Conservation (phyloP, 2,329 filamentous ascomycete genomes). For the Penicillium sp. region DNA sequence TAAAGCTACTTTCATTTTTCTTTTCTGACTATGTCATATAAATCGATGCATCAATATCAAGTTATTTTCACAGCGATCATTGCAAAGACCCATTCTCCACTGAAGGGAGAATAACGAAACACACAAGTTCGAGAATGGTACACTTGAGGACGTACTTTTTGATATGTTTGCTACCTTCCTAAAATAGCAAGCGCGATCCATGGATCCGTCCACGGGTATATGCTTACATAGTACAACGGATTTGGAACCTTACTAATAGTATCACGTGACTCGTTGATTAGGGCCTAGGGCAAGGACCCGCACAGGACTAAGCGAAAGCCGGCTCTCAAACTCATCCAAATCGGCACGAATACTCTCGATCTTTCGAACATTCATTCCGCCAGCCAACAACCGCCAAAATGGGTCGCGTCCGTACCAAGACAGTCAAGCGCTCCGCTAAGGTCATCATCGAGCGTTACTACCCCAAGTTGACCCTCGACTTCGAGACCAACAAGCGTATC, state of each 20-base stretch:
- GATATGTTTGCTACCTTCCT: background rate
- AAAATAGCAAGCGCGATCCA: background rate
- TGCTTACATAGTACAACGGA: too few relatives aligned
- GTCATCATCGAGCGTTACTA: conserved; percentile 99
- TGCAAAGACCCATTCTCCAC: background rate
- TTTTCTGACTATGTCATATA: conserved; percentile 28
- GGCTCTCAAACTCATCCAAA: conserved; percentile 18
- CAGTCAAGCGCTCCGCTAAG: conserved; percentile 88
- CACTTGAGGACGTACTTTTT: background rate
- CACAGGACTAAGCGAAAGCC: conserved; percentile 30
- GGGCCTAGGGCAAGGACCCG: conserved; percentile 26
- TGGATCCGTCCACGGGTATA: too few relatives aligned
- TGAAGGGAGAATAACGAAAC: background rate
- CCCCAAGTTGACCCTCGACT: conserved; percentile 97
- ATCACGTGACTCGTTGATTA: conserved; percentile 17
- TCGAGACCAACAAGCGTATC: conserved; percentile 99
- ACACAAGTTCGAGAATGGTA: background rate
- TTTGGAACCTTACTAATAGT: too few relatives aligned
- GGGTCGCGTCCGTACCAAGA: conserved; percentile 56
- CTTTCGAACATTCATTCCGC: conserved; percentile 35
- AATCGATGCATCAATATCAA: conserved; percentile 21
- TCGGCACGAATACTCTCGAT: conserved; percentile 9
- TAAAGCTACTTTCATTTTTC: conserved; percentile 30
- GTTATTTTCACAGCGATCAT: conserved; percentile 3
- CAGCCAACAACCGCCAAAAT: conserved; percentile 46